These are phyloP conservation scores for Symbiotaphrina buchneri DNA, from an alignment of 495 filamentous ascomycete species.

Conservation along the genomic window DNA sequence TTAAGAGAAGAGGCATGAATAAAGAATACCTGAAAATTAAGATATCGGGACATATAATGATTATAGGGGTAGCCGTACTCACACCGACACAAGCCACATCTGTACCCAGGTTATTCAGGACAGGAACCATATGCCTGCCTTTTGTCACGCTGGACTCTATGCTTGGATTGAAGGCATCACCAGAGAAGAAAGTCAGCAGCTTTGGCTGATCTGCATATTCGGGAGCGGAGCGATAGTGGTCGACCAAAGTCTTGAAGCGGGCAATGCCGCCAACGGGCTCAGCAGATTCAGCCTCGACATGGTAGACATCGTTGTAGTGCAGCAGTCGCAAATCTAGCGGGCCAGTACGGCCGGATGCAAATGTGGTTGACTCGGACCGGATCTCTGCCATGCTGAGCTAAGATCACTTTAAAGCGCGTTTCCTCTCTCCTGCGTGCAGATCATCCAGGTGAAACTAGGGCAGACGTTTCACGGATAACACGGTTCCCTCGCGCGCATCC, in stretches of 20 bases:
- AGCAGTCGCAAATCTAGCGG: constrained; percentile 54
- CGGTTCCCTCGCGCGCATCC: not conserved
- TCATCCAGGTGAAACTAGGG: not conserved
- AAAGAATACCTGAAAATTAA: not conserved
- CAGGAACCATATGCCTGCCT: constrained; percentile 65
- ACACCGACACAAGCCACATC: constrained; percentile 63
- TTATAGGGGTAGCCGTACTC: constrained; percentile 17
- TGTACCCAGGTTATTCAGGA: constrained; percentile 58
- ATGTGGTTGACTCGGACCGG: constrained; percentile 17
- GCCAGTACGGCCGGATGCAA: constrained; percentile 24
- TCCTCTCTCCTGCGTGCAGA: not conserved
- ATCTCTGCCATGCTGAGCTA: not conserved
- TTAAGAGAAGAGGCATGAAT: constrained; percentile 2
- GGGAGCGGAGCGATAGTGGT: constrained; percentile 41
- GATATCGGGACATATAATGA: too few species aligned
- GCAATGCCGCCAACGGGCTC: constrained; percentile 63
- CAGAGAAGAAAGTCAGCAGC: constrained; percentile 66
- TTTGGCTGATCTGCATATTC: constrained; percentile 35
- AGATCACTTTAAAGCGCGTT: not conserved
- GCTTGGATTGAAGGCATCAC: constrained; percentile 81
- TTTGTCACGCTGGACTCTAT: constrained; percentile 38
- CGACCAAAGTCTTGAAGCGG: constrained; percentile 56
- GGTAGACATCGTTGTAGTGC: constrained; percentile 89
- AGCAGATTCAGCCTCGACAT: constrained; percentile 52
- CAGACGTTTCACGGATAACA: not conserved